Evolutionary conservation across 2,329 filamentous ascomycete species (phyloP).

Genomic region (Penicillium brevicompactum): DNA sequence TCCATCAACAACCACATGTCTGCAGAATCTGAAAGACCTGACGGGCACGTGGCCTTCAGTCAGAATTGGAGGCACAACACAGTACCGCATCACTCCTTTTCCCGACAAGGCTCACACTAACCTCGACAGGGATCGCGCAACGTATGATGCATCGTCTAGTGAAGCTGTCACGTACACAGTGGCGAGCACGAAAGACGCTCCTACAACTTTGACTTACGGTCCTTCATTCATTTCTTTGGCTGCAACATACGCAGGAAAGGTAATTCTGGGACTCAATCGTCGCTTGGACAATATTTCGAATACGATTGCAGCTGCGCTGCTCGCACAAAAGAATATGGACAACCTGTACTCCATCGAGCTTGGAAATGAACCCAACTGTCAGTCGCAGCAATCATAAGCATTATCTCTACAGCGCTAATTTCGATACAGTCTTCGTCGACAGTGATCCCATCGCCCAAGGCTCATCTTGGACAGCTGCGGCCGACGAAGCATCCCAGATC

Average conservation of each 20-base stretch:
- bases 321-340: slow-evolving; percentile 47
- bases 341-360: slow-evolving; percentile 59
- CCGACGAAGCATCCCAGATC: slow-evolving; percentile 36
- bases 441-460: slow-evolving; percentile 31
- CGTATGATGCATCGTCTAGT: slow-evolving; percentile 49
- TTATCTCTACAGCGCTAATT: too few species aligned
- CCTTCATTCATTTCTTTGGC: slow-evolving; percentile 56
- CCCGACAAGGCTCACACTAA: neutral
- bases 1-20: slow-evolving; percentile 53
- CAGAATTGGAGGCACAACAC: slow-evolving; percentile 61
- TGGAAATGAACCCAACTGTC: slow-evolving; percentile 61
- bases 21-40: slow-evolving; percentile 54
- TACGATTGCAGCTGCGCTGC: slow-evolving; percentile 55
- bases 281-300: slow-evolving; percentile 57
- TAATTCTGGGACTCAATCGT: slow-evolving; percentile 57
- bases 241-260: slow-evolving; percentile 50
- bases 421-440: slow-evolving; percentile 20
- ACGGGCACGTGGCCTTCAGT: slow-evolving; percentile 57
- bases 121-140: slow-evolving; percentile 50
- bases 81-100: slow-evolving; percentile 32
- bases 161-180: slow-evolving; percentile 57
- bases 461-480: slow-evolving; percentile 32
- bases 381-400: slow-evolving; percentile 8
- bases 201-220: slow-evolving; percentile 54
- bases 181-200: slow-evolving; percentile 50